phyloP scores from a whole-genome alignment of 148 eudicot genomes.

The Oxyria digyna region DNA sequence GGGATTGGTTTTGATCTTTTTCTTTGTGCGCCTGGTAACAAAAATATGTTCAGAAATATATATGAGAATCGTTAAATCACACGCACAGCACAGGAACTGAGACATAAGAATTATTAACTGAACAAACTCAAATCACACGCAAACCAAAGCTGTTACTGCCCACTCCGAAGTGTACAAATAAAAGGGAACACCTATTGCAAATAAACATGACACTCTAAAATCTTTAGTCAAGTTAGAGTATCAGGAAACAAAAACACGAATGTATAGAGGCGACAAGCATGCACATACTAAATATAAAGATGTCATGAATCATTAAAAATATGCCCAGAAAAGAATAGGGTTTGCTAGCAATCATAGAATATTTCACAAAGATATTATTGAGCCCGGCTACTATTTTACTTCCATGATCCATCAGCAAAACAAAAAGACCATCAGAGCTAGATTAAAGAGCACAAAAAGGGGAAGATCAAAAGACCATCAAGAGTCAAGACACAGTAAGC shows the following conservation, averaged over 20 bases:
- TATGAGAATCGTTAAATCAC: background rate
- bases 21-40: slow-evolving; percentile 3
- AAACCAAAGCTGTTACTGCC: background rate
- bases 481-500: no score
- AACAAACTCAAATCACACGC: background rate
- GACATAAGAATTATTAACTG: background rate
- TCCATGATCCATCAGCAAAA: background rate
- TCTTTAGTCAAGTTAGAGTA: background rate
- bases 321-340: background rate
- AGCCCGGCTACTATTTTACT: background rate
- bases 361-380: background rate
- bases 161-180: background rate
- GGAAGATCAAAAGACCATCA: no score
- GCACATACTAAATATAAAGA: background rate
- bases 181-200: background rate
- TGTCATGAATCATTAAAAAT: background rate
- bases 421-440: background rate
- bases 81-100: background rate
- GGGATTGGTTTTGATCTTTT: background rate
- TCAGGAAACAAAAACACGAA: background rate
- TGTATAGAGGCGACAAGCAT: background rate
- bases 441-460: background rate
- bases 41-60: background rate
- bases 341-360: background rate
- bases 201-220: background rate